A percentile compares a stretch with the other conserved stretches of the same genome.
phyloP scores from a whole-genome alignment of 106 monocot genomes.

The Platanthera guangdongensis region DNA sequence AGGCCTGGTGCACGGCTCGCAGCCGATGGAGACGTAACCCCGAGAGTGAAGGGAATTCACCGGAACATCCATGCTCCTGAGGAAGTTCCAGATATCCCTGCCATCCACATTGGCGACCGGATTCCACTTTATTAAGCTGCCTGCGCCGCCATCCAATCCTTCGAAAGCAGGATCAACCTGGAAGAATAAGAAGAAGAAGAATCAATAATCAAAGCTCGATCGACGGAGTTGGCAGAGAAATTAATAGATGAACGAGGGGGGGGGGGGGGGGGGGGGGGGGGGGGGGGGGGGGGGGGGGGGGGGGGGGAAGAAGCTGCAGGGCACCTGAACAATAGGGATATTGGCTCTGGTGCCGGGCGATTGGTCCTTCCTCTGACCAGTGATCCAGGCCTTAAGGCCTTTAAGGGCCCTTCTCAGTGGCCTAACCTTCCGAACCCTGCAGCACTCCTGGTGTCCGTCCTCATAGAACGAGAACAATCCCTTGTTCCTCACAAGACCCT shows the following conservation, averaged over 20 bases:
- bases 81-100: conserved; percentile 78
- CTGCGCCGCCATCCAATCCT: conserved; percentile 72
- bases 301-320: too few species aligned
- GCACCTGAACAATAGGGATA: conserved; percentile 88
- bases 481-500: conserved; percentile 74
- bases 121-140: conserved; percentile 95
- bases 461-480: conserved; percentile 97
- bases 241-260: not conserved
- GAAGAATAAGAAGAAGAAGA: not conserved
- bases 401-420: conserved; percentile 73
- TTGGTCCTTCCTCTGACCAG: conserved; percentile 91
- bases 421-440: conserved; percentile 81
- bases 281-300: too few species aligned
- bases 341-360: conserved; percentile 74
- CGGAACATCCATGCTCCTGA: conserved; percentile 85
- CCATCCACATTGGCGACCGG: conserved; percentile 80
- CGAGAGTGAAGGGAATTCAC: conserved; percentile 70
- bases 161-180: conserved; percentile 89
- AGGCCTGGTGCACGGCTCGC: conserved; percentile 92
- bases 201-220: not conserved
- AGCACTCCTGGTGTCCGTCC: conserved; percentile 97
- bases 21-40: conserved; percentile 93
- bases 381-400: conserved; percentile 92
- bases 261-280: too few species aligned
- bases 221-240: not conserved